Conservation (phyloP, 2,329 filamentous ascomycete genomes). For the Dactylellina drechsleri region DNA sequence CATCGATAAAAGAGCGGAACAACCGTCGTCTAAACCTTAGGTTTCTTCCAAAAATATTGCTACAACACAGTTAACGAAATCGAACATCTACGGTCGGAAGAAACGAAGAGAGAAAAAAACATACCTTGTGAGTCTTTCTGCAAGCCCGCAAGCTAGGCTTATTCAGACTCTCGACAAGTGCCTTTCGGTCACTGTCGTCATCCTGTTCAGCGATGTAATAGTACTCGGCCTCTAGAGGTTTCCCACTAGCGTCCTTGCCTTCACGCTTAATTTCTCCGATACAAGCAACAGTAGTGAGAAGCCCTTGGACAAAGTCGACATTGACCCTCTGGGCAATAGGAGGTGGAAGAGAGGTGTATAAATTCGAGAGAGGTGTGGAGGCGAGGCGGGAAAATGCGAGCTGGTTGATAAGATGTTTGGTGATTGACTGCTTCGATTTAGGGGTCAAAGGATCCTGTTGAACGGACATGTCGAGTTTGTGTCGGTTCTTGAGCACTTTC, state of each 20-base stretch:
- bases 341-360: conserved; percentile 82
- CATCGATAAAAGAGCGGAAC: conserved; percentile 4
- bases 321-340: conserved; percentile 68
- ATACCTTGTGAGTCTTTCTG: conserved; percentile 96
- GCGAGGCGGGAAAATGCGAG: conserved; percentile 92
- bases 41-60: conserved; percentile 79
- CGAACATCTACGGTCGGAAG: conserved; percentile 3
- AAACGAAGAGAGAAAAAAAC: conserved; percentile 18
- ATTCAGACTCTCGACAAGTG: conserved; percentile 84
- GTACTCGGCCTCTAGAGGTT: conserved; percentile 92
- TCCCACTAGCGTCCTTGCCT: conserved; percentile 95
- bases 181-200: conserved; percentile 78
- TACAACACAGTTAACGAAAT: conserved; percentile 59
- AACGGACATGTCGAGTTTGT: conserved; percentile 56
- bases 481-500: conserved; percentile 35
- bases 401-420: conserved; percentile 93
- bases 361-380: conserved; percentile 87
- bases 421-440: conserved; percentile 66
- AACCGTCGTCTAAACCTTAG: conserved; percentile 61
- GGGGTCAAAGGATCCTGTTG: conserved; percentile 62
- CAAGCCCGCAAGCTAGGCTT: conserved; percentile 90
- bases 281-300: conserved; percentile 79
- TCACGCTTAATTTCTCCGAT: conserved; percentile 88
- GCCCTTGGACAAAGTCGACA: conserved; percentile 72
- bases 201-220: conserved; percentile 94